Conservation (phyloP, 106 monocot genomes). For the Dendrobium nobile region DNA sequence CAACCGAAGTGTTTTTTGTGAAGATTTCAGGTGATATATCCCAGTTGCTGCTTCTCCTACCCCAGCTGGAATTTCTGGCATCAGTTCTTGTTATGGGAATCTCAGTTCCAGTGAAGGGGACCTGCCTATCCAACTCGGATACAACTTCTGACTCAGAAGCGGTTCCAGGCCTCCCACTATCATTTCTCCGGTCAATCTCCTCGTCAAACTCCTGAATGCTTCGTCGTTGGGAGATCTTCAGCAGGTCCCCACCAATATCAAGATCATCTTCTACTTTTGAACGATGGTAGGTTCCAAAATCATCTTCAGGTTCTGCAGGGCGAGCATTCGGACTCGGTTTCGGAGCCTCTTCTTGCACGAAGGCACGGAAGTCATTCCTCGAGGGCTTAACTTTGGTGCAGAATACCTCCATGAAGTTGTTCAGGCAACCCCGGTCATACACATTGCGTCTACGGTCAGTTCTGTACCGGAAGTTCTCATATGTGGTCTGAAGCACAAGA, state of each 20-base stretch:
- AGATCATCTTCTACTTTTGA: constrained; percentile 90
- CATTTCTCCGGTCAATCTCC: constrained; percentile 30
- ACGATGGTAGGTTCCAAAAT: constrained; percentile 39
- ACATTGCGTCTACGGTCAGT: constrained; percentile 55
- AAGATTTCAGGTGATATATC: constrained; percentile 41
- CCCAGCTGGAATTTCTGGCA: constrained; percentile 30
- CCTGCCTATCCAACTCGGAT: constrained; percentile 1
- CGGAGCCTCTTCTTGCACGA: constrained; percentile 36
- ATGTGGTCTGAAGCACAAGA: constrained; percentile 64
- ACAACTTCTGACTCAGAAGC: not conserved
- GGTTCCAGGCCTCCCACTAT: constrained; percentile 11
- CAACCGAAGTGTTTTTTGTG: not conserved
- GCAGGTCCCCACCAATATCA: constrained; percentile 75
- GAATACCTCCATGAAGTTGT: constrained; percentile 81
- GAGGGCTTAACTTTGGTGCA: constrained; percentile 62
- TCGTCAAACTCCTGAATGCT: constrained; percentile 45
- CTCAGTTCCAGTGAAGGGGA: constrained; percentile 2
- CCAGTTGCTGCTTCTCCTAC: constrained; percentile 37
- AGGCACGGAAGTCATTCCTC: constrained; percentile 57
- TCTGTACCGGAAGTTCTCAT: constrained; percentile 94
- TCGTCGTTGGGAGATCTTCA: constrained; percentile 68
- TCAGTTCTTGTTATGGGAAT: constrained; percentile 20
- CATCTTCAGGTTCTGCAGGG: constrained; percentile 28
- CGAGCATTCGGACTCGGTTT: constrained; percentile 18
- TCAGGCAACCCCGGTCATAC: constrained; percentile 58